Conservation (phyloP, 257 asterid species). For the Solanum habrochaites region DNA sequence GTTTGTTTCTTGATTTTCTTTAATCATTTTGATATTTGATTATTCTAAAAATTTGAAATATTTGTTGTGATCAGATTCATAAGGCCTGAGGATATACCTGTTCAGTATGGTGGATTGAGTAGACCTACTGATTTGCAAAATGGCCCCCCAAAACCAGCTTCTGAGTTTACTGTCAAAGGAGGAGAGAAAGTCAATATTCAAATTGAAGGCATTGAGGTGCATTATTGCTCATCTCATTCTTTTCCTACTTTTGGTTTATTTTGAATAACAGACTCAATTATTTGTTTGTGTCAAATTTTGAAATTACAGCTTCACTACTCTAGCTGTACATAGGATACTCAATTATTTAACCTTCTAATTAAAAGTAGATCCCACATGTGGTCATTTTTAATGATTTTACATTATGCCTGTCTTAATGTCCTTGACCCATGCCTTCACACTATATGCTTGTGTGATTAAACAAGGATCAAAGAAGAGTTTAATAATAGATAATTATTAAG, state of each 20-base stretch:
- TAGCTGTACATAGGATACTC: not conserved
- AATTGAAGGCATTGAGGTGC: slow-evolving; percentile 95
- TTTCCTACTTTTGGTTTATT: not conserved
- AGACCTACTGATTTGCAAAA: slow-evolving; percentile 37
- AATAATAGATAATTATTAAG: not conserved
- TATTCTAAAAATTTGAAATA: not conserved
- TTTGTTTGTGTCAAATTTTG: not conserved
- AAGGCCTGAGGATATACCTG: slow-evolving; percentile 74
- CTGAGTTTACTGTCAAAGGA: slow-evolving; percentile 76
- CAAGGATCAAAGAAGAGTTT: not conserved
- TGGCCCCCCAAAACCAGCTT: slow-evolving; percentile 79
- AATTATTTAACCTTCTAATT: not conserved
- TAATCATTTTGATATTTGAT: no score
- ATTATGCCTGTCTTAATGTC: not conserved
- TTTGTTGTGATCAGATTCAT: slow-evolving; percentile 33
- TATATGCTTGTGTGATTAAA: not conserved
- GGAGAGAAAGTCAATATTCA: slow-evolving; percentile 92
- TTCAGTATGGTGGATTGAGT: slow-evolving; percentile 84
- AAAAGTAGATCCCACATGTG: not conserved
- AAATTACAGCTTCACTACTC: not conserved
- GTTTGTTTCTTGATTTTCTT: not conserved
- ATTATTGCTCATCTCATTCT: not conserved
- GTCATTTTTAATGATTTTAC: not conserved
- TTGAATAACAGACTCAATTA: not conserved
- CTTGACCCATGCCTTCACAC: not conserved